Evolutionary conservation across 2,329 filamentous ascomycete genomes (phyloP).

Genomic region (Colletotrichum costaricense): DNA sequence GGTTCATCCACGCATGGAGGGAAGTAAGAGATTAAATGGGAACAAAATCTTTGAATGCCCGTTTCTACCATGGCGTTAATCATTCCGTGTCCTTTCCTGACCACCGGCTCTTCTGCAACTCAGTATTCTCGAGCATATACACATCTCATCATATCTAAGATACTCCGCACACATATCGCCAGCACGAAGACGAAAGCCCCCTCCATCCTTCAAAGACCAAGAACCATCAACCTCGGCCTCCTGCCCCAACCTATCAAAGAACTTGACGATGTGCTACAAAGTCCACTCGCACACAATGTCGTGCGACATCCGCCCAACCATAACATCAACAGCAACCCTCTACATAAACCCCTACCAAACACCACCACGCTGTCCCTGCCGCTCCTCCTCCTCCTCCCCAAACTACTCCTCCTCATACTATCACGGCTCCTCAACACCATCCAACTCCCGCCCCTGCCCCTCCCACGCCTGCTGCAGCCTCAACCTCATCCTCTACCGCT

Average conservation of each 20-base stretch:
- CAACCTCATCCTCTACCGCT: conserved; percentile 34
- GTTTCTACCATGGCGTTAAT: not conserved
- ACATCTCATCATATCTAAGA: not conserved
- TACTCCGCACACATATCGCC: too few species aligned
- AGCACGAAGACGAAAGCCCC: not conserved
- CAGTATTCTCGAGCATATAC: not conserved
- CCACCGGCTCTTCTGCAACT: not conserved
- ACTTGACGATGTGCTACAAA: conserved; percentile 34
- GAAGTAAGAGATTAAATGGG: not conserved
- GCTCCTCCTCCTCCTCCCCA: not conserved
- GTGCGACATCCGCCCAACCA: conserved; percentile 44
- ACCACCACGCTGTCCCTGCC: conserved; percentile 39
- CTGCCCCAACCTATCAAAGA: not conserved
- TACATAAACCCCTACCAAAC: conserved; percentile 40
- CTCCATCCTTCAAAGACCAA: not conserved
- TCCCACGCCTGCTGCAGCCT: conserved; percentile 43
- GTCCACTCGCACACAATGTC: conserved; percentile 41
- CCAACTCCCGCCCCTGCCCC: conserved; percentile 39
- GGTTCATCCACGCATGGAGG: not conserved
- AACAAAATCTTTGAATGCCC: not conserved
- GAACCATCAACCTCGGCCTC: not conserved
- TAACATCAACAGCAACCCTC: conserved; percentile 39
- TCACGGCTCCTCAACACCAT: conserved; percentile 27
- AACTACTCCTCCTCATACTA: not conserved
- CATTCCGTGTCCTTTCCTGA: not conserved